A percentile compares a stretch with the other conserved stretches of the same genome.
These are phyloP conservation scores for Penicillium sp. DNA, from an alignment of 2,329 filamentous ascomycete species.

Conservation along the genomic window DNA sequence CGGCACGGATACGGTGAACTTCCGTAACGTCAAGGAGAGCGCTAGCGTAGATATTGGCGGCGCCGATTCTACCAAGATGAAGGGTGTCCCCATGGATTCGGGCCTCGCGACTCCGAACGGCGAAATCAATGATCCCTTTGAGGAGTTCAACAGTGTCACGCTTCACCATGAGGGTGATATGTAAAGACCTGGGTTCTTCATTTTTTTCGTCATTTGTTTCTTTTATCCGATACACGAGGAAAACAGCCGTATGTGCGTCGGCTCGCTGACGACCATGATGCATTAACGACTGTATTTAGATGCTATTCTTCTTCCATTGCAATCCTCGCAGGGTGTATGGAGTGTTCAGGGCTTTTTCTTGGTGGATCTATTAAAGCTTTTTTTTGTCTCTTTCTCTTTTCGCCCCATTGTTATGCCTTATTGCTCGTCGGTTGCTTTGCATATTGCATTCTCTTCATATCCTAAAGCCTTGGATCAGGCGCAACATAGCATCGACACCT, in stretches of 20 bases:
- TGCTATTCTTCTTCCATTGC: conserved; percentile 19
- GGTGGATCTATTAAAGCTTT: conserved; percentile 11
- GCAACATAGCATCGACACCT: background rate
- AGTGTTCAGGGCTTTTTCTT: conserved; percentile 23
- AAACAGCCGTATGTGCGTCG: conserved; percentile 23
- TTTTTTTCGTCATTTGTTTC: conserved; percentile 9
- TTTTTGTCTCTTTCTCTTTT: background rate
- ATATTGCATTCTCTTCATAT: conserved; percentile 20
- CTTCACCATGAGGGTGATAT: conserved; percentile 88
- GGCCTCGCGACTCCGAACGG: conserved; percentile 79
- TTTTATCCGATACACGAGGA: conserved; percentile 12
- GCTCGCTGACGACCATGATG: conserved; percentile 34
- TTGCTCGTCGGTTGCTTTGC: conserved; percentile 11
- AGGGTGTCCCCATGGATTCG: conserved; percentile 83
- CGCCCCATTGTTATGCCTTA: background rate
- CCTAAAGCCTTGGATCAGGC: conserved; percentile 11
- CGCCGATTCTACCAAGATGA: conserved; percentile 48
- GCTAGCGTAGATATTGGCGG: conserved; percentile 74
- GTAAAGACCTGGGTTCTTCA: conserved; percentile 10
- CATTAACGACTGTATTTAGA: conserved; percentile 34
- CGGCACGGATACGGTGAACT: conserved; percentile 92
- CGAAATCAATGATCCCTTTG: conserved; percentile 84
- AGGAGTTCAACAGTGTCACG: conserved; percentile 98
- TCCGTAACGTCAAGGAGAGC: conserved; percentile 96
- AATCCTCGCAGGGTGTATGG: conserved; percentile 26